Evolutionary conservation across 345 rosid genomes (phyloP).

Genomic region (Cardamine occulta): DNA sequence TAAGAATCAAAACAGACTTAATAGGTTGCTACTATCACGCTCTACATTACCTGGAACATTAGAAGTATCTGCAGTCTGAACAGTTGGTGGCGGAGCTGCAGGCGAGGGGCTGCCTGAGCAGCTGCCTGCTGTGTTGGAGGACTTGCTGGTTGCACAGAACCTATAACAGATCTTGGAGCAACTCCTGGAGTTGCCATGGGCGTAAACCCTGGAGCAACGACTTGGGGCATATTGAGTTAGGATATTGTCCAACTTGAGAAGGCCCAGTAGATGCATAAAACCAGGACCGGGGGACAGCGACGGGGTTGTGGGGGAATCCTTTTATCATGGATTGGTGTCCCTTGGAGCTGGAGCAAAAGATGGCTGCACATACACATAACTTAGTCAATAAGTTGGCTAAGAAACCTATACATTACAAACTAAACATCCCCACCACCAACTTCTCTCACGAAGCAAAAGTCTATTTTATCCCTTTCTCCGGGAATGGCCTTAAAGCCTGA

Average conservation of each 20-base stretch:
- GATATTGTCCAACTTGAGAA: slow-evolving; percentile 56
- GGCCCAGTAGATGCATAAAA: slow-evolving; percentile 55
- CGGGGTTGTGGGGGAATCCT: no score
- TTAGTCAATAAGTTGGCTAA: slow-evolving; percentile 20
- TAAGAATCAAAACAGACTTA: slow-evolving; percentile 12
- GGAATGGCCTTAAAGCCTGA: slow-evolving; percentile 7
- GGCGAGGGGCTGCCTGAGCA: slow-evolving; percentile 63
- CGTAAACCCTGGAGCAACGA: slow-evolving; percentile 69
- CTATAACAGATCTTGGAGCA: slow-evolving; percentile 70
- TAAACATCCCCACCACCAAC: slow-evolving; percentile 12
- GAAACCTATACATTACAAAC: slow-evolving; percentile 20
- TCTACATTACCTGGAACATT: slow-evolving; percentile 75
- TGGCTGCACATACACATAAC: slow-evolving; percentile 50
- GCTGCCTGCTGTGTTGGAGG: slow-evolving; percentile 61
- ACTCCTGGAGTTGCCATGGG: slow-evolving; percentile 61
- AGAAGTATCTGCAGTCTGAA: slow-evolving; percentile 87
- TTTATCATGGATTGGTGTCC: no score
- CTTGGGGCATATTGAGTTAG: slow-evolving; percentile 62
- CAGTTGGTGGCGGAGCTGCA: slow-evolving; percentile 83
- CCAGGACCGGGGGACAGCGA: slow-evolving; percentile 61
- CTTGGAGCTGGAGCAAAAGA: slow-evolving; percentile 58
- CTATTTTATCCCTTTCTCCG: slow-evolving; percentile 16
- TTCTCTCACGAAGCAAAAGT: slow-evolving; percentile 5
- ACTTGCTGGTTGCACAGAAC: slow-evolving; percentile 70
- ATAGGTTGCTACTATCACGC: neutral